These are phyloP conservation scores for Aspergillus sparsus DNA, from an alignment of 495 filamentous ascomycete species.

Conservation along the genomic window DNA sequence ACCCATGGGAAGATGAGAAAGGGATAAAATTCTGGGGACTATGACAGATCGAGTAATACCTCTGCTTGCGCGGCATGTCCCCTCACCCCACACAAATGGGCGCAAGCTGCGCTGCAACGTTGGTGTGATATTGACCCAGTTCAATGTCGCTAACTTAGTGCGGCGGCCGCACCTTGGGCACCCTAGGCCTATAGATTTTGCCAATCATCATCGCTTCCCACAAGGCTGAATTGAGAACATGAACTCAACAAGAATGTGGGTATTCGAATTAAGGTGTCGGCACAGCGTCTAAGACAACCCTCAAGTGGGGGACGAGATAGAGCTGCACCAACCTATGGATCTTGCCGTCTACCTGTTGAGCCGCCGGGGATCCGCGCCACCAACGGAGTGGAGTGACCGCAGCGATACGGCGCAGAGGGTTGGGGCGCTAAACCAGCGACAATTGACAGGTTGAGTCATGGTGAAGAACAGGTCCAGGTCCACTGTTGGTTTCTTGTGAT, in stretches of 20 bases:
- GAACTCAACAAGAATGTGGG: conserved; percentile 10
- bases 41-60: conserved; percentile 12
- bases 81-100: background rate
- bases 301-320: conserved; percentile 2
- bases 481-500: conserved; percentile 38
- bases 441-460: conserved; percentile 25
- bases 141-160: conserved; percentile 25
- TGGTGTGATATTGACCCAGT: conserved; percentile 28
- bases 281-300: conserved; percentile 19
- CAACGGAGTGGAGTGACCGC: conserved; percentile 15
- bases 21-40: background rate
- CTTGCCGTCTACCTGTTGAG: conserved; percentile 18
- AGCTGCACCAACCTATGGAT: conserved; percentile 16
- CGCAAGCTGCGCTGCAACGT: conserved; percentile 11
- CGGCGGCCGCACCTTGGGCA: conserved; percentile 18
- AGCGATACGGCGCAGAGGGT: conserved; percentile 32
- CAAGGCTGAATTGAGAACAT: conserved; percentile 14
- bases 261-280: conserved; percentile 15
- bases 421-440: conserved; percentile 40
- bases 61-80: background rate
- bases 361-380: conserved; percentile 28
- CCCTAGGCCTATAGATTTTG: conserved; percentile 28
- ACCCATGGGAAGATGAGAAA: background rate
- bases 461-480: conserved; percentile 26
- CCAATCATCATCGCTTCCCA: conserved; percentile 13